These are phyloP conservation scores for Taphrina wiesneri DNA, from an alignment of 1,139 yeast species.

Conservation along the genomic window DNA sequence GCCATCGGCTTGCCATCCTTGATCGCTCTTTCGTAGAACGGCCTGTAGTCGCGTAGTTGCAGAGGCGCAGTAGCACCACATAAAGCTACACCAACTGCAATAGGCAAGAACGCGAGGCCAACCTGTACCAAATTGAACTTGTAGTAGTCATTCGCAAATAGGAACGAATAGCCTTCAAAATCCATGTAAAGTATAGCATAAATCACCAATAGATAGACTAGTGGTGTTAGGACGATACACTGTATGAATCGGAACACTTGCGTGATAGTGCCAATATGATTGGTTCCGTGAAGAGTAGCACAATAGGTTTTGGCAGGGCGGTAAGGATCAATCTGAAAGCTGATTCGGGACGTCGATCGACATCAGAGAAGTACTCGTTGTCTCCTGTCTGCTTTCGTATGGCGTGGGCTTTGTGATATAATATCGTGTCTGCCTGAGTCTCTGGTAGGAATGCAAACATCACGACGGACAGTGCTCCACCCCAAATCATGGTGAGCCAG, in stretches of 20 bases:
- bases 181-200: conserved; percentile 9
- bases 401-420: conserved; percentile 63
- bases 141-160: conserved; percentile 4
- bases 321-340: neutral
- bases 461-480: conserved; percentile 58
- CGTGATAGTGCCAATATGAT: conserved; percentile 34
- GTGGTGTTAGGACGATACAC: neutral
- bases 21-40: conserved; percentile 38
- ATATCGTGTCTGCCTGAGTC: conserved; percentile 71
- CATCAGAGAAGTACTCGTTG: conserved; percentile 15
- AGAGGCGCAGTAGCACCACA: conserved; percentile 45
- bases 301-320: neutral
- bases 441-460: conserved; percentile 66
- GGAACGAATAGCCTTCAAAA: conserved; percentile 6
- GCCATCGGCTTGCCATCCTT: conserved; percentile 57
- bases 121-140: conserved; percentile 1
- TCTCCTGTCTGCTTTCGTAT: conserved; percentile 44
- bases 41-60: neutral
- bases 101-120: conserved; percentile 50
- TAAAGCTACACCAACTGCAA: conserved; percentile 64
- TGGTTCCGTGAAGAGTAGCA: conserved; percentile 20
- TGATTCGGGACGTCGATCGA: conserved; percentile 2
- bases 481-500: conserved; percentile 55
- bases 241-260: neutral
- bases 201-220: neutral